Evolutionary conservation across 768 basidiomycete genomes (phyloP).

Genomic region (Arthromyces matolae): DNA sequence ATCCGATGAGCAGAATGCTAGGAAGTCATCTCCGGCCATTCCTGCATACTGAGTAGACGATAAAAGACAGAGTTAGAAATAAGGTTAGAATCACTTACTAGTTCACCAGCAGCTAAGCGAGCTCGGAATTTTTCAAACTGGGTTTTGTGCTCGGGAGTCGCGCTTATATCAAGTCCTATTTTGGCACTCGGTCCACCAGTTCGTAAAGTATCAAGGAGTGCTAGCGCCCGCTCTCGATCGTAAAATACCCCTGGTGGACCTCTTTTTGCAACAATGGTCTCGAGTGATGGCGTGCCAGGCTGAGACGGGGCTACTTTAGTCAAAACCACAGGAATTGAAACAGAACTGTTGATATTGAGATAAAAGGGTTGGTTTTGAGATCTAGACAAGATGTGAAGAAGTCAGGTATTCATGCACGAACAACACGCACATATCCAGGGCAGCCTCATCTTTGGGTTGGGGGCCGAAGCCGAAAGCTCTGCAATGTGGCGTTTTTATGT

Average conservation of each 20-base stretch:
- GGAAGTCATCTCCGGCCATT: constrained; percentile 46
- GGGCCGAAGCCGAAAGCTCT: constrained; percentile 36
- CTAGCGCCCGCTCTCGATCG: constrained; percentile 37
- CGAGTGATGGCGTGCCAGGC: constrained; percentile 30
- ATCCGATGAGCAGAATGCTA: constrained; percentile 57
- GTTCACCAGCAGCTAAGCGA: constrained; percentile 49
- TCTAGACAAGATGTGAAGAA: constrained; percentile 15
- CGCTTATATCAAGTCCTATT: constrained; percentile 36
- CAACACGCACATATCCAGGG: constrained; percentile 27
- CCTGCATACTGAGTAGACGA: constrained; percentile 52
- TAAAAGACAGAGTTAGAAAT: no score
- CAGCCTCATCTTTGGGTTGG: background rate
- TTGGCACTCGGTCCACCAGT: constrained; percentile 48
- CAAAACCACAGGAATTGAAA: constrained; percentile 49
- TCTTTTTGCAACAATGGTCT: constrained; percentile 34
- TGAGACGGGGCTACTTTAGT: constrained; percentile 33
- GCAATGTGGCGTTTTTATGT: background rate
- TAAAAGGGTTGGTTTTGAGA: constrained; percentile 34
- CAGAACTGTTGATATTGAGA: constrained; percentile 46
- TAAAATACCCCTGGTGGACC: constrained; percentile 64
- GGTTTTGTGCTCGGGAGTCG: constrained; percentile 38
- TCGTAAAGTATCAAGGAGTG: constrained; percentile 52
- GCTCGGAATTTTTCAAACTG: constrained; percentile 47
- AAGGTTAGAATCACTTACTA: constrained; percentile 43
- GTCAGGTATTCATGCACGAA: constrained; percentile 1